phyloP scores from a whole-genome alignment of 495 filamentous ascomycete genomes.

The Choiromyces venosus region DNA sequence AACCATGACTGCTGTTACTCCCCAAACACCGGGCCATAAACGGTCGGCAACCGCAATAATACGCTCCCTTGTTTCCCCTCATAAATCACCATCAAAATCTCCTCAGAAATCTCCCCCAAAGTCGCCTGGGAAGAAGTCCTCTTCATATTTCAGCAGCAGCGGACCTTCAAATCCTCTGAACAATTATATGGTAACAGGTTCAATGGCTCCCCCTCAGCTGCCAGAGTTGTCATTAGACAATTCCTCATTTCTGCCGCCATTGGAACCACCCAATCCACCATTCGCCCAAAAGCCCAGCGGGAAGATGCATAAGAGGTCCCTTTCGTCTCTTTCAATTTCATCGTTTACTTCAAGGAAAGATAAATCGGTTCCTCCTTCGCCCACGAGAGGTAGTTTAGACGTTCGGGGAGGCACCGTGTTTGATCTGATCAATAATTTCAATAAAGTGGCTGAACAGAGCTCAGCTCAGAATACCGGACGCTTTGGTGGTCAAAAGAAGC shows the following conservation, averaged over 20 bases:
- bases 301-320: slow-evolving; percentile 38
- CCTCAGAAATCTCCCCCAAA: slow-evolving; percentile 33
- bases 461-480: slow-evolving; percentile 12
- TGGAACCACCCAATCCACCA: slow-evolving; percentile 37
- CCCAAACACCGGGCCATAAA: slow-evolving; percentile 36
- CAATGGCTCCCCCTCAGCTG: slow-evolving; percentile 31
- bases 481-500: slow-evolving; percentile 33
- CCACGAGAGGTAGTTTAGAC: slow-evolving; percentile 37
- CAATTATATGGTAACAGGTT: slow-evolving; percentile 34
- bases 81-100: slow-evolving; percentile 23
- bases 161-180: slow-evolving; percentile 36
- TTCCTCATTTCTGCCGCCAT: slow-evolving; percentile 25
- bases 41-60: slow-evolving; percentile 41
- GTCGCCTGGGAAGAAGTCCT: neutral
- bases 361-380: slow-evolving; percentile 25
- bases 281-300: slow-evolving; percentile 34
- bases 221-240: slow-evolving; percentile 25
- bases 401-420: slow-evolving; percentile 26
- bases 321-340: slow-evolving; percentile 38
- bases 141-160: neutral
- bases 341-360: slow-evolving; percentile 40
- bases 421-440: slow-evolving; percentile 23
- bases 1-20: slow-evolving; percentile 23
- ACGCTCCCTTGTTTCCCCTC: slow-evolving; percentile 41
- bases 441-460: slow-evolving; percentile 6